phyloP scores from a whole-genome alignment of 2,329 filamentous ascomycete species.

The Aspergillus aculeatinus region DNA sequence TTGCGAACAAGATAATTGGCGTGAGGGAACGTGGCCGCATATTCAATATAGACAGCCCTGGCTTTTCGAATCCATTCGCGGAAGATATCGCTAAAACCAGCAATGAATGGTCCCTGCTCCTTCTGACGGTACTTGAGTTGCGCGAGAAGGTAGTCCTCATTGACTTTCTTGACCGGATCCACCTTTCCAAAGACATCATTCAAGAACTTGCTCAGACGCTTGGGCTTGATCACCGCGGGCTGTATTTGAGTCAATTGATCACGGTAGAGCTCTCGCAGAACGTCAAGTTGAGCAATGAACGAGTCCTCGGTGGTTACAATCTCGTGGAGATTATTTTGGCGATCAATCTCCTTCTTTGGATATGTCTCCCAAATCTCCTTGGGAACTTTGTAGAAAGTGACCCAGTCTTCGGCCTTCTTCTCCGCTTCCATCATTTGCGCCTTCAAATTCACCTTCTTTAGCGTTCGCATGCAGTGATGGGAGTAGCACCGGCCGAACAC shows the following conservation, averaged over 20 bases:
- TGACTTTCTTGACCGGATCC: slow-evolving; percentile 82
- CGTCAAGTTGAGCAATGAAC: slow-evolving; percentile 85
- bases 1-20: slow-evolving; percentile 80
- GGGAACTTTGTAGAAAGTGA: slow-evolving; percentile 79
- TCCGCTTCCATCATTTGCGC: slow-evolving; percentile 67
- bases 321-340: slow-evolving; percentile 92
- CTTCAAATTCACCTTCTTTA: slow-evolving; percentile 90
- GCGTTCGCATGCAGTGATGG: slow-evolving; percentile 85
- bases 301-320: slow-evolving; percentile 90
- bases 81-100: slow-evolving; percentile 95
- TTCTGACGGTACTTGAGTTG: slow-evolving; percentile 96
- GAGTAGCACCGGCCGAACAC: slow-evolving; percentile 83
- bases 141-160: slow-evolving; percentile 86
- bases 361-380: slow-evolving; percentile 71
- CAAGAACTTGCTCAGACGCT: slow-evolving; percentile 76
- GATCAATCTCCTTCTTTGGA: slow-evolving; percentile 82
- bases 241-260: slow-evolving; percentile 72
- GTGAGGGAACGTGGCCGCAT: slow-evolving; percentile 81
- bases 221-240: slow-evolving; percentile 77
- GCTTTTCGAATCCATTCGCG: slow-evolving; percentile 98
- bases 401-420: slow-evolving; percentile 78
- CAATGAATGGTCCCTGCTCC: slow-evolving; percentile 92
- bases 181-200: slow-evolving; percentile 85
- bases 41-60: slow-evolving; percentile 83
- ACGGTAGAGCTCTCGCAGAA: slow-evolving; percentile 80